phyloP scores from a whole-genome alignment of 768 basidiomycete genomes.

The Mycena amicta region DNA sequence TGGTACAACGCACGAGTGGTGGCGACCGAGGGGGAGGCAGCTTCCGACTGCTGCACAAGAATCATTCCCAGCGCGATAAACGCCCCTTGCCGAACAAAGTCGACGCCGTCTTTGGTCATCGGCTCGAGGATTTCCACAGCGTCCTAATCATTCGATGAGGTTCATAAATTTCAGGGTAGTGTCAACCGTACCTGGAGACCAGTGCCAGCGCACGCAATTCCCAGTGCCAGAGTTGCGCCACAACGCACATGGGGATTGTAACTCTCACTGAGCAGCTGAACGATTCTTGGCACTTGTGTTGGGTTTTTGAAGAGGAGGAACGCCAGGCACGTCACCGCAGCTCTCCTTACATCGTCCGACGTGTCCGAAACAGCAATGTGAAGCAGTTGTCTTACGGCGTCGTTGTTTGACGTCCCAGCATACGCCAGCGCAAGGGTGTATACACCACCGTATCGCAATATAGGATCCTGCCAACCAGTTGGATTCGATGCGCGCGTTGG shows the following conservation, averaged over 20 bases:
- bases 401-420: conserved; percentile 93
- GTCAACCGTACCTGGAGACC: conserved; percentile 73
- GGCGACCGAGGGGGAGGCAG: conserved; percentile 79
- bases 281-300: conserved; percentile 92
- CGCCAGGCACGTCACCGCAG: conserved; percentile 93
- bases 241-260: conserved; percentile 99
- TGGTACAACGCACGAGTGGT: conserved; percentile 82
- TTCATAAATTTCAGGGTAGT: background rate
- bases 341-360: conserved; percentile 94
- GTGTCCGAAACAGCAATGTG: conserved; percentile 99
- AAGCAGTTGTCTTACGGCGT: conserved; percentile 86
- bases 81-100: conserved; percentile 98
- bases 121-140: conserved; percentile 96
- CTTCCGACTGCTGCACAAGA: conserved; percentile 93
- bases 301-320: conserved; percentile 98
- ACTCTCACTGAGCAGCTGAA: conserved; percentile 95
- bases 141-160: conserved; percentile 55
- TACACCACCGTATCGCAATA: conserved; percentile 96
- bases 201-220: conserved; percentile 96
- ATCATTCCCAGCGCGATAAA: conserved; percentile 96
- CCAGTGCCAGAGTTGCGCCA: conserved; percentile 93
- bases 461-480: conserved; percentile 71
- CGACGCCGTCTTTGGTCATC: conserved; percentile 97
- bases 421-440: conserved; percentile 96
- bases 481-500: background rate